phyloP scores from a whole-genome alignment of 352 stramenopile species.

The Globisporangium okanoganense region DNA sequence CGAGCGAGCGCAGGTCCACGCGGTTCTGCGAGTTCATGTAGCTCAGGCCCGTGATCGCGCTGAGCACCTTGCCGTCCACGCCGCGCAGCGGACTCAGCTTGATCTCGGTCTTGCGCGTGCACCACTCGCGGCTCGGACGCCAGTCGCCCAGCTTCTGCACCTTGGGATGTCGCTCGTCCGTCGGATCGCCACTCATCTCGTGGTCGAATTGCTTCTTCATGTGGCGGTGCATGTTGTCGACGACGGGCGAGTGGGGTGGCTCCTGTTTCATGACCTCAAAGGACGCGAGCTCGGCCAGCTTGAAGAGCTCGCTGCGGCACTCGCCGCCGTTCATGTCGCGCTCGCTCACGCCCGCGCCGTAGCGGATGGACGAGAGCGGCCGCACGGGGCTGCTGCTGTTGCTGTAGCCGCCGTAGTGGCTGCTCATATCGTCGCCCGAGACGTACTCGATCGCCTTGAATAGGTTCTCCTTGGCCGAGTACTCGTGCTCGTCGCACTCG shows the following conservation, averaged over 20 bases:
- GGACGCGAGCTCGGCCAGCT: conserved; percentile 66
- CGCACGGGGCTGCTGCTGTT: conserved; percentile 28
- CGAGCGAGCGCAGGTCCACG: conserved; percentile 15
- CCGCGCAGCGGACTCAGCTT: conserved; percentile 56
- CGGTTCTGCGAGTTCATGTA: conserved; percentile 54
- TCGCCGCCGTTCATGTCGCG: conserved; percentile 13
- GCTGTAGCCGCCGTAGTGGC: conserved; percentile 17
- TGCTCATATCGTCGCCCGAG: conserved; percentile 43
- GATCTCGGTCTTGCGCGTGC: conserved; percentile 55
- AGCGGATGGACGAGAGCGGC: conserved; percentile 23
- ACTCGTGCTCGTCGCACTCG: conserved; percentile 39
- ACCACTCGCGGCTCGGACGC: conserved; percentile 43
- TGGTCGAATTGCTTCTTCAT: conserved; percentile 13
- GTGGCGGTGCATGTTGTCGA: conserved; percentile 2
- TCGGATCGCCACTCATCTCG: conserved; percentile 12
- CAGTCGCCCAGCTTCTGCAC: conserved; percentile 18
- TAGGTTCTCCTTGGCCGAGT: conserved; percentile 50
- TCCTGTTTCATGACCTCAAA: conserved; percentile 77
- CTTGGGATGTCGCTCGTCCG: conserved; percentile 17
- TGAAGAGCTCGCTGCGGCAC: conserved; percentile 60
- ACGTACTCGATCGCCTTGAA: conserved; percentile 67
- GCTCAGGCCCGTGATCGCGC: conserved; percentile 39
- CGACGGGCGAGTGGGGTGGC: conserved; percentile 20
- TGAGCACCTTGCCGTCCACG: conserved; percentile 41
- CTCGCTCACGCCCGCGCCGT: conserved; percentile 20